Conservation (phyloP, 2,329 filamentous ascomycete genomes). For the Hymenoscyphus fraxineus region DNA sequence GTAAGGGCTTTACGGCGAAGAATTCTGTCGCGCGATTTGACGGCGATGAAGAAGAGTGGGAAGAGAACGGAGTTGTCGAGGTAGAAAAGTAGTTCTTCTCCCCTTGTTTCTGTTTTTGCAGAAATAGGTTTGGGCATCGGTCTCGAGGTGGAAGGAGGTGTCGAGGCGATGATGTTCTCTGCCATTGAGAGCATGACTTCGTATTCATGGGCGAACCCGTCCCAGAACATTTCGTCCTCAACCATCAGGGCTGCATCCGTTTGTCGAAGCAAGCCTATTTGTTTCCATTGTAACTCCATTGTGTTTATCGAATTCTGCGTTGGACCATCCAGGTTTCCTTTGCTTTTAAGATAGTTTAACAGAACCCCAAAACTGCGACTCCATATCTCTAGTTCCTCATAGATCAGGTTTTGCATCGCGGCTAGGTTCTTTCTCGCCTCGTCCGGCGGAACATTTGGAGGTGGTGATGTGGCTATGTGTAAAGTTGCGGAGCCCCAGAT, state of each 20-base stretch:
- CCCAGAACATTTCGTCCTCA: constrained; percentile 13
- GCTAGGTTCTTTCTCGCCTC: not conserved
- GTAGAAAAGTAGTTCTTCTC: constrained; percentile 42
- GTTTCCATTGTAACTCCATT: constrained; percentile 5
- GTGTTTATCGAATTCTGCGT: constrained; percentile 4
- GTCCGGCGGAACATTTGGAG: not conserved
- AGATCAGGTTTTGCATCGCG: not conserved
- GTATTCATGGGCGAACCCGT: constrained; percentile 10
- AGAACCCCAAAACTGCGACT: not conserved
- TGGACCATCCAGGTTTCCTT: not conserved
- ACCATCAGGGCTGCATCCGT: not conserved
- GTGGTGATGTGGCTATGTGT: not conserved
- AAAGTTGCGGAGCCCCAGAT: constrained; percentile 6
- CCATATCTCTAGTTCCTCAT: not conserved
- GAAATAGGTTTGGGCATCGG: not conserved
- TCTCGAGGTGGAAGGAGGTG: not conserved
- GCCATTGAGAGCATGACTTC: constrained; percentile 9
- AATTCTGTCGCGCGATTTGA: constrained; percentile 54
- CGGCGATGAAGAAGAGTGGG: constrained; percentile 59
- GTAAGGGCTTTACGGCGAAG: constrained; percentile 58
- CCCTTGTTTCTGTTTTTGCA: not conserved
- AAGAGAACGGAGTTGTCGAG: constrained; percentile 59
- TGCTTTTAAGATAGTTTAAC: not conserved
- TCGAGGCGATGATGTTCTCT: not conserved
- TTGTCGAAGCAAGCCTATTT: not conserved